Evolutionary conservation across 352 stramenopile species (phyloP).

Genomic region (Phytophthora sansomeana): DNA sequence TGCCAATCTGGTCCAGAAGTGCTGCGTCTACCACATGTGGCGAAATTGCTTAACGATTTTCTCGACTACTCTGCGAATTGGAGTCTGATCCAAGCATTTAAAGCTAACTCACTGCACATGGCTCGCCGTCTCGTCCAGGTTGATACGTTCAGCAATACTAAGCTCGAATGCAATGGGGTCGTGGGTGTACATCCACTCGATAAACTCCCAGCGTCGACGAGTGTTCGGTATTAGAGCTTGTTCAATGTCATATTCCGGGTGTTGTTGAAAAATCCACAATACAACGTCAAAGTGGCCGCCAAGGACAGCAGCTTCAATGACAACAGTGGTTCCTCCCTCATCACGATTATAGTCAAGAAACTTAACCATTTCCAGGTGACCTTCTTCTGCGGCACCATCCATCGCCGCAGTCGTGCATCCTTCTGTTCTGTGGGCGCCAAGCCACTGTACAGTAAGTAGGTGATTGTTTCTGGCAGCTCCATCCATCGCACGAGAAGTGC

Average conservation of each 20-base stretch:
- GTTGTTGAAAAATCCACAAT: conserved; percentile 6
- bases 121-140: too few species aligned
- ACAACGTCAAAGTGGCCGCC: conserved; percentile 6
- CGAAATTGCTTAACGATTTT: too few species aligned
- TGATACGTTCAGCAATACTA: neutral
- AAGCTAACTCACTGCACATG: too few species aligned
- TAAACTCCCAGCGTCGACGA: conserved; percentile 10
- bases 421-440: conserved; percentile 6
- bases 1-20: too few species aligned
- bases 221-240: neutral
- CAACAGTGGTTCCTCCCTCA: conserved; percentile 10
- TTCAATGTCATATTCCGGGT: conserved; percentile 6
- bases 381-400: conserved; percentile 4
- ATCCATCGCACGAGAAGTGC: conserved; percentile 8
- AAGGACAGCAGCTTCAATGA: conserved; percentile 7
- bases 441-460: conserved; percentile 5
- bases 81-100: too few species aligned
- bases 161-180: neutral
- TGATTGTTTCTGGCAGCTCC: conserved; percentile 7
- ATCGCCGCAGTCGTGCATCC: conserved; percentile 10
- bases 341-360: conserved; percentile 1
- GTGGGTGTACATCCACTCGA: conserved; percentile 5
- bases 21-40: too few species aligned
- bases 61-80: too few species aligned
- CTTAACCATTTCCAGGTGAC: conserved; percentile 12